phyloP scores from a whole-genome alignment of 2,329 filamentous ascomycete species.

The Beauveria asiatica region DNA sequence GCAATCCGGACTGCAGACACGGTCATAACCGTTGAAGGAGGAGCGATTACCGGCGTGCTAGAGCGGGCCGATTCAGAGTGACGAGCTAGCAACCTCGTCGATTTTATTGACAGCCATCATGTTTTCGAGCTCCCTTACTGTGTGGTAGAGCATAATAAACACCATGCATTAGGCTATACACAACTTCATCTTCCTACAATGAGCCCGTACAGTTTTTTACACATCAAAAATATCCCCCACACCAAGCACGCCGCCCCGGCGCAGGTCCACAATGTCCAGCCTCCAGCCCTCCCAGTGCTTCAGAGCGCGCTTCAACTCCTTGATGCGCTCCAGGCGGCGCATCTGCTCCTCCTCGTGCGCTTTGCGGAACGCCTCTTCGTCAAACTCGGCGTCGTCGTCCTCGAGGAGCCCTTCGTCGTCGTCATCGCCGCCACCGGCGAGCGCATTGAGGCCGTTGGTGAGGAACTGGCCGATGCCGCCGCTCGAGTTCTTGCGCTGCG shows the following conservation, averaged over 20 bases:
- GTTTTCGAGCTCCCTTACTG: too few relatives aligned
- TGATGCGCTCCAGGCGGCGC: conserved; percentile 53
- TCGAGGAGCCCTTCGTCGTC: conserved; percentile 38
- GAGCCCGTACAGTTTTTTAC: conserved; percentile 21
- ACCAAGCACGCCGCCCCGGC: conserved; percentile 48
- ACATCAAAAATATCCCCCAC: conserved; percentile 58
- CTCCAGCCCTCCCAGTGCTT: conserved; percentile 63
- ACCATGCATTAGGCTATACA: too few relatives aligned
- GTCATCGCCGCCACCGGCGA: conserved; percentile 44
- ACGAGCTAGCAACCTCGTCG: background rate
- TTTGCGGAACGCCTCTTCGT: conserved; percentile 56
- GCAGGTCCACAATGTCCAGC: conserved; percentile 54
- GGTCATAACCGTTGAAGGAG: background rate
- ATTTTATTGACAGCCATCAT: too few relatives aligned
- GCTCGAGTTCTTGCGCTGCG: conserved; percentile 30
- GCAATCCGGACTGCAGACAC: background rate
- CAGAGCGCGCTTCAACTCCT: conserved; percentile 53
- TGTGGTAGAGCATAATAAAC: too few relatives aligned
- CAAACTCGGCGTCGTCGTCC: conserved; percentile 54
- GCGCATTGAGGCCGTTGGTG: conserved; percentile 48
- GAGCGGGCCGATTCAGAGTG: background rate
- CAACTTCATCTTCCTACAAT: background rate
- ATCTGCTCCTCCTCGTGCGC: conserved; percentile 55
- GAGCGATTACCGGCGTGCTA: background rate
- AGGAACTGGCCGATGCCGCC: conserved; percentile 51